A percentile compares a stretch with the other conserved stretches of the same genome.
Conservation (phyloP, 2,329 filamentous ascomycete genomes). For the Fusarium circinatum region DNA sequence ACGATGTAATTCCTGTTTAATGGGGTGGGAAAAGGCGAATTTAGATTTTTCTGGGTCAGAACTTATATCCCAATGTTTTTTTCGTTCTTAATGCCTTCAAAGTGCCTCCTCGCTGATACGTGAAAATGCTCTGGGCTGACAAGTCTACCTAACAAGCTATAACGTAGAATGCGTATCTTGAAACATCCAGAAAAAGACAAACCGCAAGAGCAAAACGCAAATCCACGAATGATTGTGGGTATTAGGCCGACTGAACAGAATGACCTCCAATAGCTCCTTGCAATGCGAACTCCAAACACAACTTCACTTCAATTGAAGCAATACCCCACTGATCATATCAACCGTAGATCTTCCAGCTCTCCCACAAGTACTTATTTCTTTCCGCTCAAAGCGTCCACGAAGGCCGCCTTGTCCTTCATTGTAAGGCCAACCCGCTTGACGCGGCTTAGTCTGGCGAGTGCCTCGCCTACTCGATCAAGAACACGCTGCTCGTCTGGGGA, state of each 20-base stretch:
- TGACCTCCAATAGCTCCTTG: conserved; percentile 36
- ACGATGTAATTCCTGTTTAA: conserved; percentile 39
- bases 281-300: conserved; percentile 36
- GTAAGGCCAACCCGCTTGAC: conserved; percentile 91
- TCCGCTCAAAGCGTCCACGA: conserved; percentile 74
- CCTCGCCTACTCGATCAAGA: conserved; percentile 83
- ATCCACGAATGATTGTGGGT: conserved; percentile 21
- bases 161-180: not conserved
- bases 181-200: conserved; percentile 1
- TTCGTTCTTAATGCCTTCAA: not conserved
- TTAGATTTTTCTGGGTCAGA: conserved; percentile 34
- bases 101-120: not conserved
- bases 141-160: conserved; percentile 24
- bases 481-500: conserved; percentile 72
- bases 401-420: conserved; percentile 82
- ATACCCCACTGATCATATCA: not conserved
- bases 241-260: conserved; percentile 20
- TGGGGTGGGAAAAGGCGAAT: conserved; percentile 45
- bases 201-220: not conserved
- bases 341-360: not conserved
- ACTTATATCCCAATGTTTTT: conserved; percentile 31
- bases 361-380: conserved; percentile 41
- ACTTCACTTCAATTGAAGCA: conserved; percentile 1
- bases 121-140: conserved; percentile 1
- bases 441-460: conserved; percentile 84